Evolutionary conservation across 106 monocot species (phyloP).

Genomic region (Allium fistulosum): DNA sequence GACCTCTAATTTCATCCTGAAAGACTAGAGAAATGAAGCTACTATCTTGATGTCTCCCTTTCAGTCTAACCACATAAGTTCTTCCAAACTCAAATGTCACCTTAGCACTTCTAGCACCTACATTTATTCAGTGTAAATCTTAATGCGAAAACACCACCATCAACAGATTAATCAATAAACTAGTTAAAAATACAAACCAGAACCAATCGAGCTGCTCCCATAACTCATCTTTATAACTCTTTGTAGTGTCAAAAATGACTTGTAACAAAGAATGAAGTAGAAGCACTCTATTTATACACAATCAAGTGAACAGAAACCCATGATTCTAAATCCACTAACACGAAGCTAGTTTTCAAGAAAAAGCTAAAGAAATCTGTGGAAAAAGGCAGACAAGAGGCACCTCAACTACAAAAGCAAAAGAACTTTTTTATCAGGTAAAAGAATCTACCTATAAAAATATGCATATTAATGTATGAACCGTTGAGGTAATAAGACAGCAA

Average conservation of each 20-base stretch:
- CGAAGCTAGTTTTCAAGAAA: constrained; percentile 1
- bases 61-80: constrained; percentile 58
- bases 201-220: constrained; percentile 45
- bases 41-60: constrained; percentile 68
- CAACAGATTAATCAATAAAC: neutral
- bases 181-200: constrained; percentile 23
- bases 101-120: constrained; percentile 27
- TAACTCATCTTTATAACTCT: constrained; percentile 34
- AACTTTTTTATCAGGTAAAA: constrained; percentile 6
- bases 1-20: too few relatives aligned
- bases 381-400: constrained; percentile 16
- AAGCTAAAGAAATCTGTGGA: neutral
- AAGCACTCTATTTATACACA: constrained; percentile 20
- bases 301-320: constrained; percentile 2
- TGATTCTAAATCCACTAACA: constrained; percentile 11
- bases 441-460: neutral
- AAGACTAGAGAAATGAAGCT: too few relatives aligned
- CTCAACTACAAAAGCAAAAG: constrained; percentile 15
- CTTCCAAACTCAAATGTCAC: constrained; percentile 53
- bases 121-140: constrained; percentile 2
- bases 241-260: neutral
- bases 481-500: constrained; percentile 16
- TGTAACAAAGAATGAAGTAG: constrained; percentile 1
- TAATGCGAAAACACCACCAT: neutral
- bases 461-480: constrained; percentile 7